Evolutionary conservation across 169 alveolate species (phyloP).

Genomic region (Pseudocohnilembus persalinus): DNA sequence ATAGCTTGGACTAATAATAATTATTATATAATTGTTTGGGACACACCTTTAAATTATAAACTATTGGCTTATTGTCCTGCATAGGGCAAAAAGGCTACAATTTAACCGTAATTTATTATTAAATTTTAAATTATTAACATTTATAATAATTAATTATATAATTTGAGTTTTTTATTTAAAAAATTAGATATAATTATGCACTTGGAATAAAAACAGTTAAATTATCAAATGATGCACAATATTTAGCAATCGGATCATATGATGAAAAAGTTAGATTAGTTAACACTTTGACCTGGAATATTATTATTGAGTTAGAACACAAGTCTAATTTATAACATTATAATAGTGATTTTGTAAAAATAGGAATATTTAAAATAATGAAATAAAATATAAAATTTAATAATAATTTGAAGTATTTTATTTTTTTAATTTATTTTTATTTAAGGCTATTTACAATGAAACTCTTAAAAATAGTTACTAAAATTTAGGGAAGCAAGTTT

Average conservation of each 20-base stretch:
- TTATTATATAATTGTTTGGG: conserved; percentile 64
- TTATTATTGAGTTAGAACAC: conserved; percentile 60
- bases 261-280: conserved; percentile 63
- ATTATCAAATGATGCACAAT: conserved; percentile 44
- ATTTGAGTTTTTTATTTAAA: conserved; percentile 37
- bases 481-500: not conserved
- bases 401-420: not conserved
- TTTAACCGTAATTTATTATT: not conserved
- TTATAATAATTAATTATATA: conserved; percentile 6
- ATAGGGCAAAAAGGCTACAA: conserved; percentile 30
- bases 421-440: not conserved
- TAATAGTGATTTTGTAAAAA: not conserved
- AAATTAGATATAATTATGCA: conserved; percentile 42
- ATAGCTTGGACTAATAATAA: conserved; percentile 69
- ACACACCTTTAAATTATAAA: conserved; percentile 55
- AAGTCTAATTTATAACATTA: conserved; percentile 29
- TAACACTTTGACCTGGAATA: conserved; percentile 59
- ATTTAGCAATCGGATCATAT: conserved; percentile 59
- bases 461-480: not conserved
- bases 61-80: conserved; percentile 52
- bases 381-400: too few species aligned
- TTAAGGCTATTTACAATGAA: conserved; percentile 6
- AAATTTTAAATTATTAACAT: too few species aligned
- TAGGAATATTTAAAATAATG: too few species aligned
- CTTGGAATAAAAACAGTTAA: conserved; percentile 59